Evolutionary conservation across 139 green algal species (phyloP), one percentile per base, ranked within the genome.

Genomic region (Nannochloris sp.): DNA sequence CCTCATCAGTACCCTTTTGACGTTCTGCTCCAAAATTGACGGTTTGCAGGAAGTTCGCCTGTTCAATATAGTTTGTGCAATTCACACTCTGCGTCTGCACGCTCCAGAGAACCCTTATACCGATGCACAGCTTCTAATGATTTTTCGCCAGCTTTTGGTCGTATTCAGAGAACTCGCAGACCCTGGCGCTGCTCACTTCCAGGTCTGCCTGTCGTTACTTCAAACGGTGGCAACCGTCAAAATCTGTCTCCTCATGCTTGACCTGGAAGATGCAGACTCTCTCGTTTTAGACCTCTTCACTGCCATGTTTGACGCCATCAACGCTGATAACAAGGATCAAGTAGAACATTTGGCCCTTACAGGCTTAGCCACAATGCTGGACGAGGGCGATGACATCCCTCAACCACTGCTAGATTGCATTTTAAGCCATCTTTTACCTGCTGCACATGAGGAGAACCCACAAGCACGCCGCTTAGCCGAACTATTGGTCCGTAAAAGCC

Each of bases 351-450:
- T 44, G 1, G 35, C 62, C 4, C 13, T 80, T 51, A 65, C 71
- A 57, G 54, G 87, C 37, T 48, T 89, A 46, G 46, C 73, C n/a
- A 47, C 27, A 3, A 54, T 86, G 31, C 23, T 90, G 15, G 68
- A 89, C 24, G 83, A 90, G 66, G 62, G 63, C 9, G 83, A 90
- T 35, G 67, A 85, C 33, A 55, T 90, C 23, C 47, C 73, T 3
- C 83, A 81, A 58, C 31, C 30, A 0, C 48, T 88, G 14, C 67
- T 91, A 35, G 88, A 95, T 38, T 57, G 61, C 15, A 59, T 95
- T 24, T 59, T 94, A 32, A 44, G 48, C 3, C 58, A 68, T 45
- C 69, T 95, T 47, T 53, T 85, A 39, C 54, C 67, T 0, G 56
- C 60, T 2, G 61, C 65, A 15, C 32, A 32, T 10, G 56, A 64